phyloP scores from a whole-genome alignment of 1,284 basidiomycete species.

The Sparassis latifolia region DNA sequence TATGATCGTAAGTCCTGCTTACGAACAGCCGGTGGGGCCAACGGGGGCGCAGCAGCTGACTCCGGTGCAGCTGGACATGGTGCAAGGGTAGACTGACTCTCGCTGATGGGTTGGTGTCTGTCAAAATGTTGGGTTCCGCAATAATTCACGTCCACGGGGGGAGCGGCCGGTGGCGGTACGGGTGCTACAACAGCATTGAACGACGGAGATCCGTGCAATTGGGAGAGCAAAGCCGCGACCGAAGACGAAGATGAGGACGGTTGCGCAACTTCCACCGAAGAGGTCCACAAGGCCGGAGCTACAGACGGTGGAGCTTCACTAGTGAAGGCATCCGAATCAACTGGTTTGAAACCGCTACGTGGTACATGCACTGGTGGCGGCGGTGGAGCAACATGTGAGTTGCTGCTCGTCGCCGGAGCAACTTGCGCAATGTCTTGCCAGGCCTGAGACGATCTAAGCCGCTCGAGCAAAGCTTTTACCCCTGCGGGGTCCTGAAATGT shows the following conservation, averaged over 20 bases:
- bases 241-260: slow-evolving; percentile 19
- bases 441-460: slow-evolving; percentile 53
- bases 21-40: slow-evolving; percentile 5
- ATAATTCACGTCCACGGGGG: not conserved
- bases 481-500: slow-evolving; percentile 47
- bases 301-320: too few species aligned
- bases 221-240: slow-evolving; percentile 64
- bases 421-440: slow-evolving; percentile 46
- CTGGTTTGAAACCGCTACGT: too few species aligned
- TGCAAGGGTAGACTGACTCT: not conserved
- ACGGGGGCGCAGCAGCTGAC: not conserved
- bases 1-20: slow-evolving; percentile 37
- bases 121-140: too few species aligned
- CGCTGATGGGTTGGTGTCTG: too few species aligned
- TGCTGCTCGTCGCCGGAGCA: not conserved
- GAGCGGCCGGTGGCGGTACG: not conserved
- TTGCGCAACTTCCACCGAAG: too few species aligned
- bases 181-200: slow-evolving; percentile 8
- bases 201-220: slow-evolving; percentile 34
- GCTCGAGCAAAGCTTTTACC: slow-evolving; percentile 60
- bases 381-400: too few species aligned
- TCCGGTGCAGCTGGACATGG: not conserved
- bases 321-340: too few species aligned
- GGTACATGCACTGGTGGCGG: too few species aligned
- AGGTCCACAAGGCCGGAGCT: too few species aligned